phyloP scores from a whole-genome alignment of 73 alveolate species.

The Tetrahymena thermophila region DNA sequence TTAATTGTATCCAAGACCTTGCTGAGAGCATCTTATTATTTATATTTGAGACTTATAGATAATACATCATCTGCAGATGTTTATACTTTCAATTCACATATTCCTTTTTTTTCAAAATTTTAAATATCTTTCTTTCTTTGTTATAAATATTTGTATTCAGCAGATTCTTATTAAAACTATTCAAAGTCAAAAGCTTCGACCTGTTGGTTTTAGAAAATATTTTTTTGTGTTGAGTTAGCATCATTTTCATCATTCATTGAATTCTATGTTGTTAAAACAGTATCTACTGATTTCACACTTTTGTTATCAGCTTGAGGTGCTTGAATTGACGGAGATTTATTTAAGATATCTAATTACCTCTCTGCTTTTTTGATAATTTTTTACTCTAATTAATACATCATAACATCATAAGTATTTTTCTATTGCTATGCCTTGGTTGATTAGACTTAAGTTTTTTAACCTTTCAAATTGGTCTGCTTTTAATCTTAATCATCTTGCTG shows the following conservation, averaged over 20 bases:
- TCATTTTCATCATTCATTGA: background rate
- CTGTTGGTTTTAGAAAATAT: background rate
- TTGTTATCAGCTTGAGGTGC: background rate
- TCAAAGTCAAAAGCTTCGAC: background rate
- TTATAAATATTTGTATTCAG: background rate
- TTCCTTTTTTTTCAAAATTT: background rate
- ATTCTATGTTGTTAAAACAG: background rate
- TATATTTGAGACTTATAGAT: background rate
- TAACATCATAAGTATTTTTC: background rate
- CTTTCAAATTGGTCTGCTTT: background rate
- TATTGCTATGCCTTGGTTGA: background rate
- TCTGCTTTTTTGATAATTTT: background rate
- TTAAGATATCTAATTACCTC: background rate
- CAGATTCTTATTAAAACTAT: background rate
- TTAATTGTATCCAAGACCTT: background rate
- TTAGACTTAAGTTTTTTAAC: background rate
- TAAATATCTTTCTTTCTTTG: background rate
- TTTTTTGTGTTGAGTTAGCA: too few relatives aligned
- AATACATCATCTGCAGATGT: background rate
- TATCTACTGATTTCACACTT: background rate
- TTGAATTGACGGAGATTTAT: background rate
- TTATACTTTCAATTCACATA: background rate
- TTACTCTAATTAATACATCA: background rate
- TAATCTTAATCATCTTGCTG: background rate
- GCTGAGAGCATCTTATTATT: background rate